These are phyloP conservation scores for Hippophae rhamnoides DNA, from an alignment of 306 rosid species.

Conservation along the genomic window DNA sequence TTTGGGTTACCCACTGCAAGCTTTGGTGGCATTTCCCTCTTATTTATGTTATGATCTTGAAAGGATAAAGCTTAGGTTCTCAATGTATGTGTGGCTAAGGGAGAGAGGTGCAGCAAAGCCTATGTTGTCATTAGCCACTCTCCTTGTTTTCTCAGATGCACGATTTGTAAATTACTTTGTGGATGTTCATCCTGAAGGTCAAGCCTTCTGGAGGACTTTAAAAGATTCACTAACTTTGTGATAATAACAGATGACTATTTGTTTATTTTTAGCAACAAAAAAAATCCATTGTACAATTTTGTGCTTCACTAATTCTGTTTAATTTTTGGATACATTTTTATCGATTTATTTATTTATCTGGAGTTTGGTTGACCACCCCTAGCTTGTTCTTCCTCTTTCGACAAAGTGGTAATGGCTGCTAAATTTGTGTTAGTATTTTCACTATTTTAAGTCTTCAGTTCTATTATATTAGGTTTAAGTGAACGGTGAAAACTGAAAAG, in stretches of 20 bases:
- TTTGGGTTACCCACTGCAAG: conserved; percentile 55
- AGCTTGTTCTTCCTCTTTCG: too few relatives aligned
- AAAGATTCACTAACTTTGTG: conserved; percentile 22
- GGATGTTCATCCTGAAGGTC: conserved; percentile 63
- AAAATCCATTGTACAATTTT: too few relatives aligned
- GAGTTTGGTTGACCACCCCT: too few relatives aligned
- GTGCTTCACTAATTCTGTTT: too few relatives aligned
- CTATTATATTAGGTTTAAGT: too few relatives aligned
- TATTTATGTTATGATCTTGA: conserved; percentile 53
- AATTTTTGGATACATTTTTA: too few relatives aligned
- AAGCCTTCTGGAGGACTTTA: conserved; percentile 42
- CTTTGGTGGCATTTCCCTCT: conserved; percentile 42
- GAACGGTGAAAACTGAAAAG: too few relatives aligned
- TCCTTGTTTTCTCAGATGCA: conserved; percentile 46
- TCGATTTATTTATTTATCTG: too few relatives aligned
- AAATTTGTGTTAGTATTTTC: too few relatives aligned
- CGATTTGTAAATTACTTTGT: conserved; percentile 54
- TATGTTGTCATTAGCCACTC: conserved; percentile 41
- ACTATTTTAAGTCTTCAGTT: too few relatives aligned
- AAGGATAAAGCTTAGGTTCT: conserved; percentile 40
- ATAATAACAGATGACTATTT: conserved; percentile 1
- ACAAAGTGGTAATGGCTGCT: too few relatives aligned
- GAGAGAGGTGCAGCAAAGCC: conserved; percentile 47
- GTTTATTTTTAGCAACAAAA: too few relatives aligned
- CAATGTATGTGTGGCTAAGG: conserved; percentile 65